A percentile compares a stretch with the other conserved stretches of the same genome.
Evolutionary conservation across 495 filamentous ascomycete genomes (phyloP).

Genomic region (Aspergillus avenaceus): DNA sequence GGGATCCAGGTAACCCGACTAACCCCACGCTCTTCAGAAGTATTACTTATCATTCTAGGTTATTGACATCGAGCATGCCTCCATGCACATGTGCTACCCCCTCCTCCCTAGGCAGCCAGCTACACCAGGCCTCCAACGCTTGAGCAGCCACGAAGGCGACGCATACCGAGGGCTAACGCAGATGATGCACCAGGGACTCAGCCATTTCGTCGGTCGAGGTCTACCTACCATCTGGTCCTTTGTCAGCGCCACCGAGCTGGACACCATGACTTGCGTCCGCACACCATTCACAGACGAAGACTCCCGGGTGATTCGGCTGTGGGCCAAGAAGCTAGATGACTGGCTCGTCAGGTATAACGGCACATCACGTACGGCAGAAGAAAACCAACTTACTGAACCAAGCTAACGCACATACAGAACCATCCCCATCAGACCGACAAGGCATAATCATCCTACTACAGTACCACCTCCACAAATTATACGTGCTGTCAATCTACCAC

Average conservation of each 20-base stretch:
- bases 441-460: conserved; percentile 33
- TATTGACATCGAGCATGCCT: conserved; percentile 42
- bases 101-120: conserved; percentile 33
- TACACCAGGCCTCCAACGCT: conserved; percentile 18
- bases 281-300: conserved; percentile 31
- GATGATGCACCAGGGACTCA: conserved; percentile 40
- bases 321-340: conserved; percentile 33
- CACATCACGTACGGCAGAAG: conserved; percentile 19
- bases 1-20: conserved; percentile 28
- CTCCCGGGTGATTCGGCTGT: conserved; percentile 31
- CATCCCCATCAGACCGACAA: conserved; percentile 33
- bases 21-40: neutral
- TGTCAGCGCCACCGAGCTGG: conserved; percentile 20
- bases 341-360: conserved; percentile 39
- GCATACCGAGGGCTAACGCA: conserved; percentile 33
- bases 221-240: conserved; percentile 39
- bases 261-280: conserved; percentile 6
- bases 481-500: conserved; percentile 42
- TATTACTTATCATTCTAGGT: conserved; percentile 17
- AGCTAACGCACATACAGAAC: conserved; percentile 14
- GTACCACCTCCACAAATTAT: conserved; percentile 38
- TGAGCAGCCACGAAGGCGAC: conserved; percentile 25
- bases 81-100: conserved; percentile 39
- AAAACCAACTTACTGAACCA: neutral
- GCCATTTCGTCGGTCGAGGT: conserved; percentile 36